phyloP scores from a whole-genome alignment of 148 eudicot species.

The Heliosperma pusillum region DNA sequence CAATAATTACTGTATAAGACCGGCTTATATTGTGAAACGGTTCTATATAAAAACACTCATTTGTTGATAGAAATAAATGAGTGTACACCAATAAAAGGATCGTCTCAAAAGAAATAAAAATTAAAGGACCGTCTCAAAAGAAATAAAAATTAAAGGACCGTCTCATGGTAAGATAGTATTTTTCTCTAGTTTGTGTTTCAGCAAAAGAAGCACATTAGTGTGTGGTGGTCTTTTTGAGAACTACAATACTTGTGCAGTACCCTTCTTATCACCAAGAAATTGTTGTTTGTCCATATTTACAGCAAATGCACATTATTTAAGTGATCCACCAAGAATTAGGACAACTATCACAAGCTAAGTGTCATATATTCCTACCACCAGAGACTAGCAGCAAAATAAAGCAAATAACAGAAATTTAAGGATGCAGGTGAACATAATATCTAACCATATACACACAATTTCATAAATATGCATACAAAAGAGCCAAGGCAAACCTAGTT shows the following conservation, averaged over 20 bases:
- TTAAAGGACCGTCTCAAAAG: too few relatives aligned
- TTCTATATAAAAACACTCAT: too few relatives aligned
- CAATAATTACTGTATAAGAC: too few relatives aligned
- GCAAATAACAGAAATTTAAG: too few relatives aligned
- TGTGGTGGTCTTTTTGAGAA: conserved; percentile 21
- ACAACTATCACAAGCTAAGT: conserved; percentile 1
- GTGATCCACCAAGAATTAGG: conserved; percentile 39
- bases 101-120: too few relatives aligned
- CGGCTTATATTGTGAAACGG: too few relatives aligned
- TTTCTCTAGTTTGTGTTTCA: neutral
- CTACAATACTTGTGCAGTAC: conserved; percentile 22
- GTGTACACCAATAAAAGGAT: too few relatives aligned
- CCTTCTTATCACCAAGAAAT: conserved; percentile 20
- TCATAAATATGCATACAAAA: neutral
- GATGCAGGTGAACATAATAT: too few relatives aligned
- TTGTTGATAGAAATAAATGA: too few relatives aligned
- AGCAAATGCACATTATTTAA: conserved; percentile 34
- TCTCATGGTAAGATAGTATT: too few relatives aligned
- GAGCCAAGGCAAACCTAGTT: neutral
- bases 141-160: too few relatives aligned
- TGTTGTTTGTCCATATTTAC: conserved; percentile 31
- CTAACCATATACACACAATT: too few relatives aligned
- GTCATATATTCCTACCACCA: neutral
- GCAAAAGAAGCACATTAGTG: neutral
- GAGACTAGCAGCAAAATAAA: neutral